These are phyloP conservation scores for Candida ulmi DNA, from an alignment of 805 yeast species.

Conservation along the genomic window DNA sequence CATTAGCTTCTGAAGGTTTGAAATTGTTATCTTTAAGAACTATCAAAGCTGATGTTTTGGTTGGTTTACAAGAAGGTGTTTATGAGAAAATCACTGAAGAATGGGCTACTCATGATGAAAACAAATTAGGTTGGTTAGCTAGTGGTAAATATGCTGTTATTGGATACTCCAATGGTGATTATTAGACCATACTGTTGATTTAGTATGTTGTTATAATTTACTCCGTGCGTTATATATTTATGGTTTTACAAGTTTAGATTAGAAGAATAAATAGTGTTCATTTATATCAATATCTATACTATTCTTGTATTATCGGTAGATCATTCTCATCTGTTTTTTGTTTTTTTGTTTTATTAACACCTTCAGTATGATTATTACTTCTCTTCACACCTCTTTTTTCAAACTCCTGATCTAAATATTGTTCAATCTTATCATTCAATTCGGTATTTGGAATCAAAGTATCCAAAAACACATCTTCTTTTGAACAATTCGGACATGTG, in stretches of 20 bases:
- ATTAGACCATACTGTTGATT: constrained; percentile 5
- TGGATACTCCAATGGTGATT: constrained; percentile 42
- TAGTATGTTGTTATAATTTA: too few relatives aligned
- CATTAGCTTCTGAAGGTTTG: constrained; percentile 56
- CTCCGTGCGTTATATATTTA: too few relatives aligned
- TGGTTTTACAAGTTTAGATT: too few relatives aligned
- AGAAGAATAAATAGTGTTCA: too few relatives aligned
- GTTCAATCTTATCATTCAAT: constrained; percentile 47
- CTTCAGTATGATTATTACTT: constrained; percentile 2
- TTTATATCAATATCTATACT: too few relatives aligned
- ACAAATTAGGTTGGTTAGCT: constrained; percentile 75
- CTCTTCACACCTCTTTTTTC: constrained; percentile 26
- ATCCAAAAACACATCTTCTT: constrained; percentile 71
- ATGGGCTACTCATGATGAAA: constrained; percentile 59
- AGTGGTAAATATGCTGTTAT: constrained; percentile 95
- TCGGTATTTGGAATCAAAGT: constrained; percentile 57
- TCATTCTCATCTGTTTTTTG: too few relatives aligned
- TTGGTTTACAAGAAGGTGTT: constrained; percentile 70
- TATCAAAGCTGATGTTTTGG: constrained; percentile 93
- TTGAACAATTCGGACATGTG: constrained; percentile 82
- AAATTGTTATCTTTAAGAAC: constrained; percentile 78
- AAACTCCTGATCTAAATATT: constrained; percentile 37
- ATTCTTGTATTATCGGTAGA: too few relatives aligned
- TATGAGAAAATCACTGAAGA: constrained; percentile 59
- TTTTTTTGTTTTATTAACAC: neutral